Conservation (phyloP, 441 rosid species). For the Pelargonium myrrhifolium region DNA sequence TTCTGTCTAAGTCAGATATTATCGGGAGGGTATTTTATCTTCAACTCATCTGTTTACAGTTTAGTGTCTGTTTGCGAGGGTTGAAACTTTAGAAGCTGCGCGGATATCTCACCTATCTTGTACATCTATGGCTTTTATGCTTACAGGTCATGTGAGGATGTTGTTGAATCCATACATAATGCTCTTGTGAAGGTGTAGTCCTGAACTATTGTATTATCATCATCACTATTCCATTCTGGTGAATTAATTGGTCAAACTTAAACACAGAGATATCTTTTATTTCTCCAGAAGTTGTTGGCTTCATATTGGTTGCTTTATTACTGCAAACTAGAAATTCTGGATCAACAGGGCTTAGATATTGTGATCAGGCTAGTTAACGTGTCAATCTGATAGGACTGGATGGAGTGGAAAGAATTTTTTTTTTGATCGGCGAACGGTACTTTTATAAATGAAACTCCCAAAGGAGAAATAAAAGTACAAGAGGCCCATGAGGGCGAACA, state of each 20-base stretch:
- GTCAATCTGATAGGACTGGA: no score
- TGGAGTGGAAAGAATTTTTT: no score
- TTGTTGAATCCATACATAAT: conserved; percentile 76
- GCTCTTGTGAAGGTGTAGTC: conserved; percentile 68
- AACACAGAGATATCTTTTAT: not conserved
- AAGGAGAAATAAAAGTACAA: no score
- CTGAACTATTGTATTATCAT: not conserved
- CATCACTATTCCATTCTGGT: not conserved
- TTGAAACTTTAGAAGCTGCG: conserved; percentile 11
- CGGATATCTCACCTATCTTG: conserved; percentile 13
- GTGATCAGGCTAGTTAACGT: no score
- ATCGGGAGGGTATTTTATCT: conserved; percentile 66
- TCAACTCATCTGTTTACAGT: conserved; percentile 3
- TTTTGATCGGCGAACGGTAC: no score
- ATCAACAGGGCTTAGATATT: no score
- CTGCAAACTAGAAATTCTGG: no score
- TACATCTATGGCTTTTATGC: conserved; percentile 17
- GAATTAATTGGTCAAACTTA: not conserved
- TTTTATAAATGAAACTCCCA: no score
- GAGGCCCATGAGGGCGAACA: no score
- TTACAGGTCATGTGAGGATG: conserved; percentile 88
- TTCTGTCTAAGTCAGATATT: conserved; percentile 73
- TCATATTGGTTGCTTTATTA: no score
- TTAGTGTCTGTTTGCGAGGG: conserved; percentile 6
- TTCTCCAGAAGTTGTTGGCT: not conserved